Evolutionary conservation across 2,329 filamentous ascomycete species (phyloP).

Genomic region (Lizonia empirigonia): DNA sequence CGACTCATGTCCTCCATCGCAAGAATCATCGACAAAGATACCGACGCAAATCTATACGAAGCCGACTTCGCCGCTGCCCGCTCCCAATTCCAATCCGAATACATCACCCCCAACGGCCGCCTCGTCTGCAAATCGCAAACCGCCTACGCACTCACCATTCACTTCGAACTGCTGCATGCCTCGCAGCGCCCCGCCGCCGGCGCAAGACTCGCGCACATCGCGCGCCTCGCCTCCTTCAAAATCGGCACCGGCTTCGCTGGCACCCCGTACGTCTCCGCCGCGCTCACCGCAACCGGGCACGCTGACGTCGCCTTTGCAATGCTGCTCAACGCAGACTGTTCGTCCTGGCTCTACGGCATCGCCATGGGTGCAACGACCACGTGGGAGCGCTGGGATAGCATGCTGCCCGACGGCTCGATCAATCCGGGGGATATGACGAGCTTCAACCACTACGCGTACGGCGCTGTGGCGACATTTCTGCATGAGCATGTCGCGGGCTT

Average conservation of each 20-base stretch:
- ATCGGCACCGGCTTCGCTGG: slow-evolving; percentile 21
- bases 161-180: neutral
- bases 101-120: neutral
- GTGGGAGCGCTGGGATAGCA: slow-evolving; percentile 59
- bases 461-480: slow-evolving; percentile 53
- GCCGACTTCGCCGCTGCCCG: neutral
- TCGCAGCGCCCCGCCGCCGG: neutral
- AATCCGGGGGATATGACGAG: slow-evolving; percentile 56
- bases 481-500: neutral
- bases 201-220: neutral
- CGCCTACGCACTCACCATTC: neutral
- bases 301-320: slow-evolving; percentile 14
- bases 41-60: neutral
- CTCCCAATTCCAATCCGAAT: neutral
- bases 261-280: slow-evolving; percentile 15
- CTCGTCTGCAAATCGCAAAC: neutral
- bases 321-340: slow-evolving; percentile 51
- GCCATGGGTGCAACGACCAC: slow-evolving; percentile 55
- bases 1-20: neutral
- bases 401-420: slow-evolving; percentile 52
- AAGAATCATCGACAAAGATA: neutral
- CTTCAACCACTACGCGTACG: slow-evolving; percentile 38
- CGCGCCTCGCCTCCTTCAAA: slow-evolving; percentile 4
- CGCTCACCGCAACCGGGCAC: slow-evolving; percentile 2
- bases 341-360: slow-evolving; percentile 57